Percentiles rank a stretch among this genome's conserved stretches.
Evolutionary conservation across 208 protist species (phyloP).

Genomic region (Angomonas deanei): DNA sequence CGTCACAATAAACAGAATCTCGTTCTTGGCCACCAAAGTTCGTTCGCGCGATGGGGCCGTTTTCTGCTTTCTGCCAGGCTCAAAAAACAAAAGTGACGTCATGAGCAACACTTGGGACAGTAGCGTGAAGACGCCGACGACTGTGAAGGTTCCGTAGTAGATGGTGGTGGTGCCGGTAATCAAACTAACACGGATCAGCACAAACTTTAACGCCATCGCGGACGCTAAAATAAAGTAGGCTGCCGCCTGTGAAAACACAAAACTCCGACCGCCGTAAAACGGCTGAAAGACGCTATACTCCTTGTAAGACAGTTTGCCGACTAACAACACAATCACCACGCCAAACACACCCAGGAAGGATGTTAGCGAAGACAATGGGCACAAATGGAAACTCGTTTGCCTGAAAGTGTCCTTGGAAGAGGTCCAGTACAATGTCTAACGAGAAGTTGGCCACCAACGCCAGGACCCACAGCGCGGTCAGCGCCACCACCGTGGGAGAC

Average conservation of each 20-base stretch:
- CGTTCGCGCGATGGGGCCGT: not conserved
- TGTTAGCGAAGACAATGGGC: conserved; percentile 21
- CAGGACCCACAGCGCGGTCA: conserved; percentile 42
- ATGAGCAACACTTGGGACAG: conserved; percentile 41
- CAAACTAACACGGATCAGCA: conserved; percentile 17
- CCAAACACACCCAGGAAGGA: conserved; percentile 29
- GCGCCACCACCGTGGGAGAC: conserved; percentile 24
- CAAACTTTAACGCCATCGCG: conserved; percentile 25
- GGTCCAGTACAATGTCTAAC: conserved; percentile 55
- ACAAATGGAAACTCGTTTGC: conserved; percentile 23
- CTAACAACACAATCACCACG: conserved; percentile 21
- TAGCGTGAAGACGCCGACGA: conserved; percentile 39
- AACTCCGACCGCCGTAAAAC: conserved; percentile 54
- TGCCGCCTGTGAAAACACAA: conserved; percentile 59
- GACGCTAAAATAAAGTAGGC: conserved; percentile 37
- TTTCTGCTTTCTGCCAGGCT: conserved; percentile 5
- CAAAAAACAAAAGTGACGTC: conserved; percentile 61
- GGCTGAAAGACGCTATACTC: conserved; percentile 63
- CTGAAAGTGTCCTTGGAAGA: conserved; percentile 46
- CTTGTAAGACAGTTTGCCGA: conserved; percentile 28
- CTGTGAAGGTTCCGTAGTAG: conserved; percentile 51
- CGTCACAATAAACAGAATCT: conserved; percentile 27
- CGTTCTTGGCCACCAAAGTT: conserved; percentile 3
- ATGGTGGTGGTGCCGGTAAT: not conserved
- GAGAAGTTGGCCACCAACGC: conserved; percentile 25